A percentile compares a stretch with the other conserved stretches of the same genome.
Conservation (phyloP, 2,329 filamentous ascomycete species). For the Coniochaeta sp. region DNA sequence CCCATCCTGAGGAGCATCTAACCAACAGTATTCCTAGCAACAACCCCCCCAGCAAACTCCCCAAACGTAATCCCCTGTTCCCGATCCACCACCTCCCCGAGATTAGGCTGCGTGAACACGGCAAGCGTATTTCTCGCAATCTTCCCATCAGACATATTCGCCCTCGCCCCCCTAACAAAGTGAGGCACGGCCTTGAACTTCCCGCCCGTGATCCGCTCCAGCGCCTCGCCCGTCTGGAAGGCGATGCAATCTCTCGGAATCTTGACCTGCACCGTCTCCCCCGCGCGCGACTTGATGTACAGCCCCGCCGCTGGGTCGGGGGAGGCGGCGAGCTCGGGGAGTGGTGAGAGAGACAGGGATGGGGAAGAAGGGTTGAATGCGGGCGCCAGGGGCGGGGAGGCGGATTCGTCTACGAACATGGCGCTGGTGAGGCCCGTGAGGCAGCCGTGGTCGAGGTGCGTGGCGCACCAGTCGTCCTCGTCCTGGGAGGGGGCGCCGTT, state of each 20-base stretch:
- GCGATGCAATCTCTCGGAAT: conserved; percentile 89
- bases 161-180: conserved; percentile 74
- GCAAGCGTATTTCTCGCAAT: conserved; percentile 84
- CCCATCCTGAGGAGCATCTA: conserved; percentile 5
- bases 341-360: conserved; percentile 32
- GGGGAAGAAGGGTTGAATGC: conserved; percentile 26
- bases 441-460: conserved; percentile 86
- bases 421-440: conserved; percentile 89
- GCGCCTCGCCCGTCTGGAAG: conserved; percentile 90
- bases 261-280: conserved; percentile 78
- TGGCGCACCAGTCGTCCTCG: conserved; percentile 92
- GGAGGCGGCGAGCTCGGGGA: conserved; percentile 66
- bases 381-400: conserved; percentile 21
- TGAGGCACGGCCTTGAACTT: conserved; percentile 92
- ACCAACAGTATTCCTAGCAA: conserved; percentile 50
- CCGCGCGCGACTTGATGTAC: conserved; percentile 86
- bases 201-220: conserved; percentile 86
- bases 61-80: conserved; percentile 64
- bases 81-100: conserved; percentile 71
- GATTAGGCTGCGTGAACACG: conserved; percentile 94
- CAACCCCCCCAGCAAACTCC: conserved; percentile 60
- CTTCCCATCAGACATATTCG: conserved; percentile 39
- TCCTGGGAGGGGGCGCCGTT: conserved; percentile 26
- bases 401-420: conserved; percentile 85
- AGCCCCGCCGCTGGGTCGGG: conserved; percentile 81